phyloP scores from a whole-genome alignment of 352 stramenopile genomes.

The Phytophthora sp. region DNA sequence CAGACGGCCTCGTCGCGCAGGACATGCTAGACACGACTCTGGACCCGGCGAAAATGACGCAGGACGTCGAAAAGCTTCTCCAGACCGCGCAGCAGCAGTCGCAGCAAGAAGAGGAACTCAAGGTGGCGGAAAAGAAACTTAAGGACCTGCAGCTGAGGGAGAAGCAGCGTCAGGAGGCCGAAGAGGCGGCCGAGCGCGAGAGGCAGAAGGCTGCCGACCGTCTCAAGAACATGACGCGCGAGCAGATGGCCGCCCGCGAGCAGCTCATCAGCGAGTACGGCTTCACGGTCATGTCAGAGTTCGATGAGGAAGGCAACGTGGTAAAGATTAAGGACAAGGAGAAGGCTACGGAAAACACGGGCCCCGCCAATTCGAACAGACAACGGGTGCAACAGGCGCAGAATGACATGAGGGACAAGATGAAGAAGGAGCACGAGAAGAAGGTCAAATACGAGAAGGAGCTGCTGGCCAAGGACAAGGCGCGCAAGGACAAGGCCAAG shows the following conservation, averaged over 20 bases:
- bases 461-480: conserved; percentile 68
- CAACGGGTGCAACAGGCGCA: conserved; percentile 58
- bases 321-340: conserved; percentile 80
- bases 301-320: conserved; percentile 86
- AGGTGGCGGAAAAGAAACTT: conserved; percentile 52
- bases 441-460: conserved; percentile 78
- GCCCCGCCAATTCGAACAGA: conserved; percentile 60
- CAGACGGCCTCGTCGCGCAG: conserved; percentile 55
- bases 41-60: conserved; percentile 50
- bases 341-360: conserved; percentile 41
- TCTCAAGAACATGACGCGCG: conserved; percentile 75
- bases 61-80: conserved; percentile 57
- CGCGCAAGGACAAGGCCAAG: conserved; percentile 79
- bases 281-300: conserved; percentile 79
- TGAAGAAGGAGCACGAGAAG: conserved; percentile 78
- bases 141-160: conserved; percentile 65
- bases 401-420: conserved; percentile 61
- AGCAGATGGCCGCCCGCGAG: conserved; percentile 72
- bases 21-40: conserved; percentile 46
- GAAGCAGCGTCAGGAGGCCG: conserved; percentile 62
- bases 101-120: conserved; percentile 44
- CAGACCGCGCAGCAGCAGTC: conserved; percentile 40
- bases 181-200: conserved; percentile 59
- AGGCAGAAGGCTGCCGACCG: conserved; percentile 66
- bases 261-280: conserved; percentile 85